Conservation (phyloP, 257 asterid species). For the Echites panduratus region DNA sequence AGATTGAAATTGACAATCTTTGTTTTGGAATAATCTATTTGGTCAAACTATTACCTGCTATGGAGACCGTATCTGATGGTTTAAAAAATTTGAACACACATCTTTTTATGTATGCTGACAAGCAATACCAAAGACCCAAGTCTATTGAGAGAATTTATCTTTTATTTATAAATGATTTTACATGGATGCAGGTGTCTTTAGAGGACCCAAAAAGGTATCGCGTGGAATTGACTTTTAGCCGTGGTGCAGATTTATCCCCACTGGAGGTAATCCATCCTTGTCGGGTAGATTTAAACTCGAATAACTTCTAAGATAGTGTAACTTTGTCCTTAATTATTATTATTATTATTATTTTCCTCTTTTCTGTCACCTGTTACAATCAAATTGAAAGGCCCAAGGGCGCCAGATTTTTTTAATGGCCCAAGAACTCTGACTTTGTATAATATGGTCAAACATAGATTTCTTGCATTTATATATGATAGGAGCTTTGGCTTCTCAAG, state of each 20-base stretch:
- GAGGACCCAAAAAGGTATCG: slow-evolving; percentile 90
- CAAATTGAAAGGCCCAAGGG: too few relatives aligned
- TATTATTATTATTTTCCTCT: too few relatives aligned
- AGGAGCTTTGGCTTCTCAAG: neutral
- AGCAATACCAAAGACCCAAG: neutral
- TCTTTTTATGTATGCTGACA: neutral
- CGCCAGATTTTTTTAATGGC: too few relatives aligned
- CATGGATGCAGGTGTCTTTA: slow-evolving; percentile 55
- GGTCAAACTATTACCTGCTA: neutral
- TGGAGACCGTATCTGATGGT: neutral
- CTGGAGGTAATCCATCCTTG: slow-evolving; percentile 48
- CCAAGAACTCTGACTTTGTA: neutral
- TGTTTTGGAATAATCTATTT: too few relatives aligned
- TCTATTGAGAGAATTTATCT: neutral
- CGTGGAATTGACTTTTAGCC: slow-evolving; percentile 75
- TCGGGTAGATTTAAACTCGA: neutral
- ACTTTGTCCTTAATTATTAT: neutral
- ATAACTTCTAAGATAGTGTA: neutral
- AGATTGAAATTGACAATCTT: too few relatives aligned
- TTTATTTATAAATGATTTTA: neutral
- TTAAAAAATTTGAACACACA: neutral
- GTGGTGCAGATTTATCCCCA: slow-evolving; percentile 93
- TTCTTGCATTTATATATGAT: neutral
- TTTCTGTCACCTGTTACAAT: neutral
- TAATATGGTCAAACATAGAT: neutral